Conservation (phyloP, 768 basidiomycete genomes). For the Rubroboletus satanas region DNA sequence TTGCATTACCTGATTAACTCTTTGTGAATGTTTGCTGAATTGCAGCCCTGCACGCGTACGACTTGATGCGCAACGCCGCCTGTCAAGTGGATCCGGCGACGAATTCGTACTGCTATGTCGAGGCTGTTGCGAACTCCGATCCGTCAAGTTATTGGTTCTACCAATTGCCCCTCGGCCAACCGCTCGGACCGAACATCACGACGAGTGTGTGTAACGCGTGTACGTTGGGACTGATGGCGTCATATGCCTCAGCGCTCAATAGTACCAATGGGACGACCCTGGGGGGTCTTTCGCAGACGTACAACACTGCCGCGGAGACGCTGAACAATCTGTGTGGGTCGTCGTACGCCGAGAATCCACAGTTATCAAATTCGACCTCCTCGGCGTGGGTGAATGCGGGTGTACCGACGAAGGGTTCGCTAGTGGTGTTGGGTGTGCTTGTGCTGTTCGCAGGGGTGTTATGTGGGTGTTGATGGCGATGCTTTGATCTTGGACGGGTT, state of each 20-base stretch:
- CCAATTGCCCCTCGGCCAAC: conserved; percentile 56
- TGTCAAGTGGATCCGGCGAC: conserved; percentile 57
- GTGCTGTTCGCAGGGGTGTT: conserved; percentile 10
- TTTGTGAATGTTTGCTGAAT: not conserved
- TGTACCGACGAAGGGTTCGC: conserved; percentile 2
- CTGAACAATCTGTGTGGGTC: conserved; percentile 50
- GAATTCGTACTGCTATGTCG: conserved; percentile 70
- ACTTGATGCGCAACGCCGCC: conserved; percentile 55
- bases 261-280: conserved; percentile 32
- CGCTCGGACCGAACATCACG: conserved; percentile 44
- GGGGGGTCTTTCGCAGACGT: conserved; percentile 44
- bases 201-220: conserved; percentile 61
- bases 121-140: conserved; percentile 53
- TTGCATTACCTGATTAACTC: not conserved
- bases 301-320: conserved; percentile 43
- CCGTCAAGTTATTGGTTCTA: conserved; percentile 75
- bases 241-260: conserved; percentile 46
- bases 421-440: conserved; percentile 10
- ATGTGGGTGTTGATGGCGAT: conserved; percentile 10
- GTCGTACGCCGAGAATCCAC: conserved; percentile 36
- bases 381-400: conserved; percentile 8
- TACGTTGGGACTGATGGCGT: conserved; percentile 52
- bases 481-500: not conserved
- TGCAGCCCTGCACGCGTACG: conserved; percentile 59
- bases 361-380: conserved; percentile 8